Evolutionary conservation across 1,139 yeast genomes (phyloP).

Genomic region (Pichia sp.): DNA sequence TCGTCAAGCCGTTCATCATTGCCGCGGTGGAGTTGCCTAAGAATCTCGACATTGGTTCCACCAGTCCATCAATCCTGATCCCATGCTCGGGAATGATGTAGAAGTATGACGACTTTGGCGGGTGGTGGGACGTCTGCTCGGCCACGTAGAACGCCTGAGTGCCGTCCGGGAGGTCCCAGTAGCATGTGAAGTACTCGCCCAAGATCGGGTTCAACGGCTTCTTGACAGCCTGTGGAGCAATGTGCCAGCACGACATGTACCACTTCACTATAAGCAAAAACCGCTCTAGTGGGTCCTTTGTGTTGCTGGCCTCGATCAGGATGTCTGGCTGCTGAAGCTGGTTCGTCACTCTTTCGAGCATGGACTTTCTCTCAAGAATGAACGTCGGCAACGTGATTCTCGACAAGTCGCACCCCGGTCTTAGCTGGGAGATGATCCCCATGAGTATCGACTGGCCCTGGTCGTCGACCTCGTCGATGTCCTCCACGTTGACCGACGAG

Average conservation of each 20-base stretch:
- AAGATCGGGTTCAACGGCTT: conserved; percentile 93
- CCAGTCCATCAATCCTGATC: conserved; percentile 84
- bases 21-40: conserved; percentile 96
- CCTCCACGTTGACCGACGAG: conserved; percentile 41
- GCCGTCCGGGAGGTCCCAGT: conserved; percentile 77
- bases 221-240: conserved; percentile 96
- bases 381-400: conserved; percentile 93
- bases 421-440: conserved; percentile 83
- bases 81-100: conserved; percentile 76
- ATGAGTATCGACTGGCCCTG: conserved; percentile 82
- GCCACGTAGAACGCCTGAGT: conserved; percentile 75
- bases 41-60: conserved; percentile 82
- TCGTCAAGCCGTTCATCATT: conserved; percentile 88
- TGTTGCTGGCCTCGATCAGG: conserved; percentile 61
- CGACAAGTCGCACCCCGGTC: conserved; percentile 89
- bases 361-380: conserved; percentile 87
- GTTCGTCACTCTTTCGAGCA: conserved; percentile 93
- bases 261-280: conserved; percentile 74
- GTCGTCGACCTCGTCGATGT: conserved; percentile 85
- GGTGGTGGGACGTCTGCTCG: conserved; percentile 96
- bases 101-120: conserved; percentile 95
- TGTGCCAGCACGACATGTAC: conserved; percentile 96
- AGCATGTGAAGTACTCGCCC: conserved; percentile 86
- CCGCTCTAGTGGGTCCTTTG: conserved; percentile 57
- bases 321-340: conserved; percentile 79